Evolutionary conservation across 192 early-diverging fungal genomes (phyloP), one percentile per base, ranked within the genome.

Genomic region (Backusella circina): DNA sequence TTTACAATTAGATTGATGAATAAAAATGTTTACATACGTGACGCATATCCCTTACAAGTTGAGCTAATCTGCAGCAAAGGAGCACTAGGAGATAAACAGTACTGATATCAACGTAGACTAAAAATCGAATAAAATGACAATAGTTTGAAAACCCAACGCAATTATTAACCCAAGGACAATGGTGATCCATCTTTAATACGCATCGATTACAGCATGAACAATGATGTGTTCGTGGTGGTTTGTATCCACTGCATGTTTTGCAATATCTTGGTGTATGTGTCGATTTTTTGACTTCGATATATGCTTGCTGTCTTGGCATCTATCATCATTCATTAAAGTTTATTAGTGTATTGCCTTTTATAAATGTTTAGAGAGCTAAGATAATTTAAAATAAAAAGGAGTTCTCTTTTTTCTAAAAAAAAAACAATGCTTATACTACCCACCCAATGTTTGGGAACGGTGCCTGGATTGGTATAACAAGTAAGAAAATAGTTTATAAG

Each of bases 141-240:
- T 90, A 86, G 85, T 95, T 91, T 73, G 73, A 81, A 80, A 93
- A 85, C 65, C 94, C 92, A 71, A 99, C 84, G 76, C 95, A 97
- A 82, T 95, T 92, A 83, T 92, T 89, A 73, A 97, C 88, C 93
- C 94, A 99, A 5, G 96, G 97, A 71, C 94, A 95, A 75, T 95
- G 94, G 75, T 95, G 94, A 70, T 95, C 94, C 94, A 95, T 94
- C 80, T 94, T 95, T 57, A 95, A 88, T 36, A 95, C 90, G 85
- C 94, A 95, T 67, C 87, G 84, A 68, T 90, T 85, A 77, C 94
- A 95, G 36, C 84, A 84, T 4, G 88, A 80, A 77, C 94, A 95
- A 77, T 95, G 94, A 81, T 94, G 93, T 12, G 93, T 82, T 35
- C 94, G 85, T 15, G 93, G 90, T 41, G 94, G 93, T 81, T 95